phyloP scores from a whole-genome alignment of 202 grass and related monocot genomes.

The Carex arenaria region DNA sequence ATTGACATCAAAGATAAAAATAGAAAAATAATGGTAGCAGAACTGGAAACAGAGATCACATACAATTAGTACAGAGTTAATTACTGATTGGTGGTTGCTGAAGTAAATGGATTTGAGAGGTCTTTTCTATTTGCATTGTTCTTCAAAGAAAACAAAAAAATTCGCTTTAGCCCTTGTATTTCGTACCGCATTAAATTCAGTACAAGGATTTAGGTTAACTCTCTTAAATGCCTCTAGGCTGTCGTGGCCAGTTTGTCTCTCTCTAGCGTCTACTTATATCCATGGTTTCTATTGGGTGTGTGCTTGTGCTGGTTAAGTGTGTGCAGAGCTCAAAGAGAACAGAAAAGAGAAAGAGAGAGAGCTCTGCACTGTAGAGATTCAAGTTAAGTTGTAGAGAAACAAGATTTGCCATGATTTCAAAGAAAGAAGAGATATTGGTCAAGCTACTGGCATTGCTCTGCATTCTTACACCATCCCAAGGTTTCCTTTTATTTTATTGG shows the following conservation, averaged over 20 bases:
- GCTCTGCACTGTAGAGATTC: neutral
- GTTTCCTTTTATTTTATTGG: neutral
- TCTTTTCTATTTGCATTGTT: neutral
- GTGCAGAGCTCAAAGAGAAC: neutral
- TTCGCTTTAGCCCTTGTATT: conserved; percentile 5
- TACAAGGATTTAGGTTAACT: conserved; percentile 23
- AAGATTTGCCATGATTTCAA: conserved; percentile 25
- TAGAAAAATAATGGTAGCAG: neutral
- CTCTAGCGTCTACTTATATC: conserved; percentile 21
- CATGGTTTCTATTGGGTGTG: conserved; percentile 1
- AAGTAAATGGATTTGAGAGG: conserved; percentile 9
- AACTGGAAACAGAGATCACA: neutral
- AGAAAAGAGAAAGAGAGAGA: conserved; percentile 16
- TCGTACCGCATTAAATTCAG: conserved; percentile 17
- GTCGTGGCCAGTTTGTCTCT: conserved; percentile 10
- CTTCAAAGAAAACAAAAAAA: neutral
- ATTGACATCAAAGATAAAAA: neutral
- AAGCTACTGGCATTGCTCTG: conserved; percentile 22
- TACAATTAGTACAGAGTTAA: neutral
- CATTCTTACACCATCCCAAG: conserved; percentile 24
- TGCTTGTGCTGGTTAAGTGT: neutral
- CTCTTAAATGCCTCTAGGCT: conserved; percentile 13
- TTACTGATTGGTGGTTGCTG: conserved; percentile 11
- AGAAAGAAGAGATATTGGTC: conserved; percentile 20
- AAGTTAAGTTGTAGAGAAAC: neutral